Base-by-base conservation (phyloP, 768 basidiomycete species). In the Cubamyces sp. region DNA sequence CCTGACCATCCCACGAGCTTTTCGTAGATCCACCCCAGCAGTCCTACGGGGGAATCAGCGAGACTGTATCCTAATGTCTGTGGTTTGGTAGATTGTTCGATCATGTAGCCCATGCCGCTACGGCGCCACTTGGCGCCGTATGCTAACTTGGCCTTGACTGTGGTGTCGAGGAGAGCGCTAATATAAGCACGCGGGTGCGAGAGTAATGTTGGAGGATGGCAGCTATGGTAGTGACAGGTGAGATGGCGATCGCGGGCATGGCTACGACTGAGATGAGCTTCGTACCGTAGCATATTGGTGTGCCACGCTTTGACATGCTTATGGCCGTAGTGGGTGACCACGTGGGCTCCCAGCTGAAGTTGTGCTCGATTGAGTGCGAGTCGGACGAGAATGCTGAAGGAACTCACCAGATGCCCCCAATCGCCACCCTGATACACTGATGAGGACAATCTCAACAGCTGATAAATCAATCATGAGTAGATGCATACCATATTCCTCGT, bases 41-140 rank as follows among this genome's bases (percentile, higher is more conserved):
- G 65, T 0, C 83, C 86, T 6, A 77, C 78, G 9, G 86, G 87
- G 8, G 84, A 86, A 64, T 87, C 86, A 0, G 82, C 74, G 3
- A 87, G 72, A 12, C 74, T 64, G 64, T 87, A 87, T 0, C 82
- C 85, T 1, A 76, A 46, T 0, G 75, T 76, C 59, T 76, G 75
- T 0, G 76, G 75, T 26, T 68, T 64, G 3, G 73, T 74, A 7
- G 61, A 40, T 23, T 81, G 80, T 49, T 69, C 59, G 0, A 3
- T 8, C 2, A 51, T 39, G 54, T 81, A 81, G 15, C 77, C 80
- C 0, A 3, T 5, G 4, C 77, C 77, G 18, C 42, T 50, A 5
- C 18, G 11, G 0, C 1, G 34, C 65, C 74, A 72, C 66, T 69
- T 66, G 1, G 40, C 26, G 1, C 66, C 34, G 3, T 71, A 69